Evolutionary conservation across 1,284 basidiomycete genomes (phyloP).

Genomic region (Trametes hirsuta): DNA sequence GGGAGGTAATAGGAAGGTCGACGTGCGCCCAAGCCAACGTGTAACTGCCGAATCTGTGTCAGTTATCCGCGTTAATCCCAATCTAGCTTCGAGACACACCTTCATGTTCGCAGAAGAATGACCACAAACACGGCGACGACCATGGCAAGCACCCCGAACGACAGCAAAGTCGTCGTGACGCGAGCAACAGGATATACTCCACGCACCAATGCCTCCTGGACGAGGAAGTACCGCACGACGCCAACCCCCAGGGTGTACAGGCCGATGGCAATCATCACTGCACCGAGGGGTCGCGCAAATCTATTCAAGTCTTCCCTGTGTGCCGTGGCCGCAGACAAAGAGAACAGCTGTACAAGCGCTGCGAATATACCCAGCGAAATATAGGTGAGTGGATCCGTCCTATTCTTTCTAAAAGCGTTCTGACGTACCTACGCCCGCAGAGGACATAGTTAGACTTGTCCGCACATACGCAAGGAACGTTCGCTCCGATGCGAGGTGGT

Average conservation of each 20-base stretch:
- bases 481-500: constrained; percentile 60
- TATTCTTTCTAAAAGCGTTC: not conserved
- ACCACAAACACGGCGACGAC: constrained; percentile 53
- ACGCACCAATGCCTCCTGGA: constrained; percentile 54
- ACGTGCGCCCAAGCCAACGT: no score
- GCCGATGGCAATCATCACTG: constrained; percentile 50
- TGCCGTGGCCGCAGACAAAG: constrained; percentile 39
- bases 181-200: constrained; percentile 62
- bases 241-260: constrained; percentile 54
- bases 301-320: constrained; percentile 34
- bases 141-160: constrained; percentile 45
- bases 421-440: constrained; percentile 47
- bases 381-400: not conserved
- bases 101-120: constrained; percentile 40
- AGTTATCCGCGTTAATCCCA: no score
- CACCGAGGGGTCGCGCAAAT: constrained; percentile 58
- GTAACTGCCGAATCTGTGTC: no score
- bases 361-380: not conserved
- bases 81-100: not conserved
- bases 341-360: constrained; percentile 62
- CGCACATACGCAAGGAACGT: constrained; percentile 66
- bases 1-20: no score
- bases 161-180: constrained; percentile 45
- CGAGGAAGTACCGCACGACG: constrained; percentile 52
- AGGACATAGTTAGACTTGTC: constrained; percentile 59